Conservation (phyloP, 371 early-diverging fungal genomes). For the Phascolomyces articulosus region DNA sequence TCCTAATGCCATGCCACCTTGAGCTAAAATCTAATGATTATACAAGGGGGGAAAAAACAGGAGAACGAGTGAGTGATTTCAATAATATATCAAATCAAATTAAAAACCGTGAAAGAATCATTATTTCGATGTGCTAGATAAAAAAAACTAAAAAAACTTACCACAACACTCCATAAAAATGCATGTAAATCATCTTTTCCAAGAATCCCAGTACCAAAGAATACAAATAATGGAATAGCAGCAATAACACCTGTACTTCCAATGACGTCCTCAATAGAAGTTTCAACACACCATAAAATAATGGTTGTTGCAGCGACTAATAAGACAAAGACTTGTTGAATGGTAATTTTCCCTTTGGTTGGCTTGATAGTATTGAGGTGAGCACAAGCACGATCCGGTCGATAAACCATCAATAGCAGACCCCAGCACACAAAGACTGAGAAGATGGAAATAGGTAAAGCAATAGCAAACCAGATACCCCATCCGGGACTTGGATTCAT, state of each 20-base stretch:
- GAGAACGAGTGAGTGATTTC: too few species aligned
- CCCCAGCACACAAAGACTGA: conserved; percentile 79
- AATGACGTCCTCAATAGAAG: conserved; percentile 63
- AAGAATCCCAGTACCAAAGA: conserved; percentile 89
- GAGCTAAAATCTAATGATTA: conserved; percentile 87
- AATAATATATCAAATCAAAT: too few species aligned
- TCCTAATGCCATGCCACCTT: conserved; percentile 94
- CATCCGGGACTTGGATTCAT: conserved; percentile 88
- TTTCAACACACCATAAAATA: conserved; percentile 88
- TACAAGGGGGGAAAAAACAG: conserved; percentile 32
- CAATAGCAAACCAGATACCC: conserved; percentile 81
- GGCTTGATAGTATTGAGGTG: conserved; percentile 37
- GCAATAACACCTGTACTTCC: conserved; percentile 95
- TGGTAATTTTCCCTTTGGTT: conserved; percentile 35
- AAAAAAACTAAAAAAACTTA: conserved; percentile 3
- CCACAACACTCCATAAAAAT: conserved; percentile 88
- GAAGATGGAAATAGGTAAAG: conserved; percentile 73
- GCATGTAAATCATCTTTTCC: conserved; percentile 93
- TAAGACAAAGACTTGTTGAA: conserved; percentile 59
- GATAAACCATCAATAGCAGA: conserved; percentile 69
- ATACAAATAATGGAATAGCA: conserved; percentile 83
- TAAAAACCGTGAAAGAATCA: too few species aligned
- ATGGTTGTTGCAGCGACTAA: conserved; percentile 67
- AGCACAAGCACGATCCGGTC: conserved; percentile 48
- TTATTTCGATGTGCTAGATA: too few species aligned